These are phyloP conservation scores for Prunus kanzakura DNA, from an alignment of 306 rosid genomes.

Conservation along the genomic window DNA sequence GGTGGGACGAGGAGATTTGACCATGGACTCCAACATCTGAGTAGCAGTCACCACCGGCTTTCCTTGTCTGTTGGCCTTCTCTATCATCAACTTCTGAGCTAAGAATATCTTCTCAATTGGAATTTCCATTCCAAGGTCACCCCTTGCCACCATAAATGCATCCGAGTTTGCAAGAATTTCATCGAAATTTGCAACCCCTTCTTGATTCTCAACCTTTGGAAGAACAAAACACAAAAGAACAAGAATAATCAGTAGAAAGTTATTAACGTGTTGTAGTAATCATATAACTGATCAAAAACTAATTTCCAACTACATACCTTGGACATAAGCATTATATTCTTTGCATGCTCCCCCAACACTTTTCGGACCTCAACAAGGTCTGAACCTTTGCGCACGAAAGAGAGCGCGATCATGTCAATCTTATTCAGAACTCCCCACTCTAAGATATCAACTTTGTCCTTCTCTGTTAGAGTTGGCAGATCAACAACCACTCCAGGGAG, in stretches of 20 bases:
- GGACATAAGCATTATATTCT: slow-evolving; percentile 86
- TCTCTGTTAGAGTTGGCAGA: slow-evolving; percentile 90
- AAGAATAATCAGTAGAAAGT: neutral
- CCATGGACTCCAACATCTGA: slow-evolving; percentile 47
- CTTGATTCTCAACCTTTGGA: slow-evolving; percentile 41
- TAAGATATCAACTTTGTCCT: slow-evolving; percentile 85
- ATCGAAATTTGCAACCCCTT: slow-evolving; percentile 38
- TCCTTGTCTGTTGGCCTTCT: slow-evolving; percentile 37
- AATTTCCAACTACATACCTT: slow-evolving; percentile 45
- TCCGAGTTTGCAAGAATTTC: slow-evolving; percentile 45
- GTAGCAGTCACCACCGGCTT: slow-evolving; percentile 48
- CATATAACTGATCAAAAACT: neutral
- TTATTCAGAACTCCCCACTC: slow-evolving; percentile 83
- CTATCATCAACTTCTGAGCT: slow-evolving; percentile 42
- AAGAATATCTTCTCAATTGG: slow-evolving; percentile 46
- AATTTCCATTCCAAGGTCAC: slow-evolving; percentile 48
- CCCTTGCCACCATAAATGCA: slow-evolving; percentile 48
- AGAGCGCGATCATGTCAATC: slow-evolving; percentile 90
- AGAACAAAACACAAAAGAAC: neutral
- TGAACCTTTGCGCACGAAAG: slow-evolving; percentile 89
- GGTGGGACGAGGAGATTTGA: slow-evolving; percentile 38
- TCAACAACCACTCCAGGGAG: slow-evolving; percentile 89
- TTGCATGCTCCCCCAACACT: slow-evolving; percentile 70
- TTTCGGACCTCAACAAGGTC: slow-evolving; percentile 78
- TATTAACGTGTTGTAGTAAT: neutral